Percentiles rank a stretch among this genome's conserved stretches.
phyloP scores from a whole-genome alignment of 352 stramenopile genomes.

The Phytophthora uliginosa region DNA sequence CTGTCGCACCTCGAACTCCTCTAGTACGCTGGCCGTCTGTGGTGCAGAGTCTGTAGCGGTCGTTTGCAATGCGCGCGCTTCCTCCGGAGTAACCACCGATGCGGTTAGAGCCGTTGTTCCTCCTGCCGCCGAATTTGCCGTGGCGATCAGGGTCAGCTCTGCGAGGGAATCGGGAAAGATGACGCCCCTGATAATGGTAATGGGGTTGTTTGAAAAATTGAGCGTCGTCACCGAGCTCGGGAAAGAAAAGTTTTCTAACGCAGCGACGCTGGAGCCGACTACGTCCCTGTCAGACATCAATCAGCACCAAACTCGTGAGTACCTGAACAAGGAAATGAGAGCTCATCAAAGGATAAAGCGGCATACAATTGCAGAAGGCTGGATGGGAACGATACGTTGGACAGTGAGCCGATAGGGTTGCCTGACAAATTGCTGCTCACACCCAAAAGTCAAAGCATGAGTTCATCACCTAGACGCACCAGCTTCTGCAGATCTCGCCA shows the following conservation, averaged over 20 bases:
- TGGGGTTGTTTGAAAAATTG: slow-evolving; percentile 51
- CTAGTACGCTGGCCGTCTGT: slow-evolving; percentile 24
- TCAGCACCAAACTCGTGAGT: background rate
- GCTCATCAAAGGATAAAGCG: background rate
- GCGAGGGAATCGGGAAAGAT: slow-evolving; percentile 45
- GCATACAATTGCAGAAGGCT: slow-evolving; percentile 45
- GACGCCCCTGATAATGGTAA: slow-evolving; percentile 43
- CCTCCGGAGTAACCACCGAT: slow-evolving; percentile 24
- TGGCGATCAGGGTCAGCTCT: slow-evolving; percentile 34
- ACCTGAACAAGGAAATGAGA: background rate
- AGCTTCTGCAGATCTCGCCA: background rate
- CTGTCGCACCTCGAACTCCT: slow-evolving; percentile 59
- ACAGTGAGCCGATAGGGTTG: slow-evolving; percentile 45
- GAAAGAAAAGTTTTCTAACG: slow-evolving; percentile 52
- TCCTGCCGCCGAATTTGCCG: background rate
- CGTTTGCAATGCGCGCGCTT: slow-evolving; percentile 22
- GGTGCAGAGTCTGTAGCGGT: background rate
- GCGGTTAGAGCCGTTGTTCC: slow-evolving; percentile 1
- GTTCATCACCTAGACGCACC: background rate
- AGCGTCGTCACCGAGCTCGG: slow-evolving; percentile 41
- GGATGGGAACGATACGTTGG: slow-evolving; percentile 33
- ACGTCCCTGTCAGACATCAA: slow-evolving; percentile 22
- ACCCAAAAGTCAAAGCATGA: background rate
- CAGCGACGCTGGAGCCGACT: slow-evolving; percentile 34
- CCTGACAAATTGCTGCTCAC: slow-evolving; percentile 47